Percentiles rank a stretch among this genome's conserved stretches.
Evolutionary conservation across 495 filamentous ascomycete species (phyloP).

Genomic region (Penicillium waksmanii): DNA sequence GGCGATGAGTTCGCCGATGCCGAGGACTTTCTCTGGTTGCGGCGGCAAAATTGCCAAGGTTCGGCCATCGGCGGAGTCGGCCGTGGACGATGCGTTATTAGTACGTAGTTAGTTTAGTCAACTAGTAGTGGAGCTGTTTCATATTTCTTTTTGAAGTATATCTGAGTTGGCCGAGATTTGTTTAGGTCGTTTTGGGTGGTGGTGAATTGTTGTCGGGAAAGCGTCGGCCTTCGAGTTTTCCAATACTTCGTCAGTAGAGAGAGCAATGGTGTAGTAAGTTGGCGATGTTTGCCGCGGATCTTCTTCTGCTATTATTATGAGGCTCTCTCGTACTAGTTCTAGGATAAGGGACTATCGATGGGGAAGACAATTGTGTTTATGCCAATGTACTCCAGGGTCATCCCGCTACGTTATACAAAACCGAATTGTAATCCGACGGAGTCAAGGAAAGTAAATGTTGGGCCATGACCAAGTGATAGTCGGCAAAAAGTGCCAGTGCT

Average conservation of each 20-base stretch:
- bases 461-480: not conserved
- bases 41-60: slow-evolving; percentile 9
- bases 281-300: too few species aligned
- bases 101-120: too few species aligned
- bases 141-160: too few species aligned
- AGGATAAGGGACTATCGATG: too few species aligned
- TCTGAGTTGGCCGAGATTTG: not conserved
- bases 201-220: not conserved
- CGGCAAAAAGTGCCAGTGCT: not conserved
- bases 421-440: not conserved
- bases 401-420: not conserved
- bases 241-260: too few species aligned
- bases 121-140: too few species aligned
- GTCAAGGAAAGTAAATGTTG: not conserved
- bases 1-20: slow-evolving; percentile 2
- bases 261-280: too few species aligned
- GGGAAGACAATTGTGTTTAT: too few species aligned
- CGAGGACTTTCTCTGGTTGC: slow-evolving; percentile 3
- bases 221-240: not conserved
- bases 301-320: too few species aligned
- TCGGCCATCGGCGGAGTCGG: slow-evolving; percentile 7
- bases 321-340: too few species aligned
- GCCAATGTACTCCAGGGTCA: not conserved
- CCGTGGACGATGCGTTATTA: not conserved
- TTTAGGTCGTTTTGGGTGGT: not conserved